phyloP scores from a whole-genome alignment of 2,329 filamentous ascomycete genomes.

The Chrysoporthe deuterocubensis region DNA sequence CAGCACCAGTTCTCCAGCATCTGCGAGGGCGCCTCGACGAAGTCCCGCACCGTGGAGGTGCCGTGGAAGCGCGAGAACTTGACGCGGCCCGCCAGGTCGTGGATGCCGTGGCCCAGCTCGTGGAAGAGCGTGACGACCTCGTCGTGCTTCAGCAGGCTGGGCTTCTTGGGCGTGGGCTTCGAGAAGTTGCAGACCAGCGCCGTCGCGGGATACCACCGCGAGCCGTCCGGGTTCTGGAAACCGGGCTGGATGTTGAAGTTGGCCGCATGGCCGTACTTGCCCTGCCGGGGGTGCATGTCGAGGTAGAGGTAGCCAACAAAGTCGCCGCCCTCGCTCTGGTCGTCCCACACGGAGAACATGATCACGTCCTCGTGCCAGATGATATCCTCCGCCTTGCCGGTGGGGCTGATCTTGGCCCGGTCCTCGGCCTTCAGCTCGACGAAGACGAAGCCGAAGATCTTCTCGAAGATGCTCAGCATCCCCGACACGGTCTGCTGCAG shows the following conservation, averaged over 20 bases:
- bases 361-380: conserved; percentile 85
- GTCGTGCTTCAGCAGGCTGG: conserved; percentile 79
- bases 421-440: conserved; percentile 72
- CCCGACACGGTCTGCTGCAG: conserved; percentile 72
- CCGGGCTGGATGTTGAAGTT: conserved; percentile 83
- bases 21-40: conserved; percentile 73
- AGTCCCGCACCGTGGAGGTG: conserved; percentile 68
- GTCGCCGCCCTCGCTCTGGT: conserved; percentile 68
- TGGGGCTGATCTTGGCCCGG: conserved; percentile 65
- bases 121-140: conserved; percentile 86
- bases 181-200: conserved; percentile 86
- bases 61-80: conserved; percentile 70
- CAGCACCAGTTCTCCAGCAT: conserved; percentile 81
- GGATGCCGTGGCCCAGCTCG: conserved; percentile 73
- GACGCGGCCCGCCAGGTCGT: conserved; percentile 67
- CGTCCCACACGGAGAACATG: conserved; percentile 82
- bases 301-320: conserved; percentile 86
- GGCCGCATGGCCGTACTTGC: conserved; percentile 84
- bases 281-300: conserved; percentile 77
- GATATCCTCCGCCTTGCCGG: conserved; percentile 71
- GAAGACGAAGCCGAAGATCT: conserved; percentile 79
- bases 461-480: conserved; percentile 84
- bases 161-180: conserved; percentile 77
- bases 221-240: conserved; percentile 66
- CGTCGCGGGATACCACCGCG: conserved; percentile 75